phyloP scores from a whole-genome alignment of 2,329 filamentous ascomycete species.

The Claviceps fusiformis region DNA sequence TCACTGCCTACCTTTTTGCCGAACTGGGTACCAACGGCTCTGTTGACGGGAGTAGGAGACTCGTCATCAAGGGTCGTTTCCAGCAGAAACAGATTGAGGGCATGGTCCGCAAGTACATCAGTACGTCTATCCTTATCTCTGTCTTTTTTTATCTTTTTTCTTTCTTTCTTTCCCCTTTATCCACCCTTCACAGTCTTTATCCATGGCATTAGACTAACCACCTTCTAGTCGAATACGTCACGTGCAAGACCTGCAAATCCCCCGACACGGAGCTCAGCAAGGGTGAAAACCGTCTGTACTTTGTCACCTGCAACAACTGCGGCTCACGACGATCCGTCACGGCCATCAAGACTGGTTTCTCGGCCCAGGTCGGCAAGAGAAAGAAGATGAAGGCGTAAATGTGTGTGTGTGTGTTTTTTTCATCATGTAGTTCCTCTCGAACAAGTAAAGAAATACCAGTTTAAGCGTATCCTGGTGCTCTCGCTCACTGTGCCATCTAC shows the following conservation, averaged over 20 bases:
- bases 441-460: not conserved
- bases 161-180: not conserved
- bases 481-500: not conserved
- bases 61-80: constrained; percentile 99
- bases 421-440: not conserved
- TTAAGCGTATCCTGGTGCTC: not conserved
- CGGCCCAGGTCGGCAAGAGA: constrained; percentile 96
- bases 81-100: constrained; percentile 99
- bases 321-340: constrained; percentile 77
- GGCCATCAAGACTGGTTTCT: constrained; percentile 99
- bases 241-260: constrained; percentile 94
- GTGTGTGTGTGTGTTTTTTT: not conserved
- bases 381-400: constrained; percentile 78
- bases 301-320: constrained; percentile 86
- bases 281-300: constrained; percentile 97
- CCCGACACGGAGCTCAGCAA: constrained; percentile 95
- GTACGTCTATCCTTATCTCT: constrained; percentile 30
- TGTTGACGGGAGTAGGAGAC: constrained; percentile 78
- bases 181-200: not conserved
- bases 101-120: constrained; percentile 88
- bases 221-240: constrained; percentile 75
- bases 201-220: not conserved
- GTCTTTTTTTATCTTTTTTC: constrained; percentile 9
- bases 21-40: constrained; percentile 96
- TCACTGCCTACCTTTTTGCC: constrained; percentile 92